Evolutionary conservation across 257 asterid species (phyloP).

Genomic region (Lycium barbarum): DNA sequence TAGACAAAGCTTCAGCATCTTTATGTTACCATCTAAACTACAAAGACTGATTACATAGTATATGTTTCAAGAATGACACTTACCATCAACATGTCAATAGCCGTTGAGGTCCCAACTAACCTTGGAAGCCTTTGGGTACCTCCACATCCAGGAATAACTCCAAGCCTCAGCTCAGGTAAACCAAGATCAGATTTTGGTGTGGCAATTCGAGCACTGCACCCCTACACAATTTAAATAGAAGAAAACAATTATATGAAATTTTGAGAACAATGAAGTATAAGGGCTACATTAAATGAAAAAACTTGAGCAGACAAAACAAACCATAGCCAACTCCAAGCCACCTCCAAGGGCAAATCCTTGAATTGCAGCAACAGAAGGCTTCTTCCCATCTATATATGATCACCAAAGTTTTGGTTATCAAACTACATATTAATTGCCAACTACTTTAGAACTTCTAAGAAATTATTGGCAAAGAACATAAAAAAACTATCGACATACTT

Average conservation of each 20-base stretch:
- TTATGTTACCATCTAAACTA: background rate
- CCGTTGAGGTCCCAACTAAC: slow-evolving; percentile 64
- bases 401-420: slow-evolving; percentile 29
- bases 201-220: slow-evolving; percentile 67
- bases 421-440: slow-evolving; percentile 4
- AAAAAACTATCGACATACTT: slow-evolving; percentile 38
- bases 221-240: slow-evolving; percentile 39
- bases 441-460: background rate
- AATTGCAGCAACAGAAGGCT: slow-evolving; percentile 75
- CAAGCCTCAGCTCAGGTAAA: slow-evolving; percentile 66
- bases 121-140: slow-evolving; percentile 81
- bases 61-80: slow-evolving; percentile 3
- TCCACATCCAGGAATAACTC: slow-evolving; percentile 70
- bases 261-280: background rate
- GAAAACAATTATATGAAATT: background rate
- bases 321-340: slow-evolving; percentile 71
- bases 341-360: slow-evolving; percentile 74
- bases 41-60: background rate
- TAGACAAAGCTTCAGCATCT: background rate
- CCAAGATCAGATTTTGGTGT: slow-evolving; percentile 64
- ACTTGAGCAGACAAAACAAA: slow-evolving; percentile 38
- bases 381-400: slow-evolving; percentile 47
- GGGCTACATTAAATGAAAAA: slow-evolving; percentile 1
- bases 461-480: background rate
- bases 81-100: slow-evolving; percentile 70